Evolutionary conservation across 2,329 filamentous ascomycete genomes (phyloP), one percentile per base, ranked within the genome.

Genomic region (Ophiostoma sp.): DNA sequence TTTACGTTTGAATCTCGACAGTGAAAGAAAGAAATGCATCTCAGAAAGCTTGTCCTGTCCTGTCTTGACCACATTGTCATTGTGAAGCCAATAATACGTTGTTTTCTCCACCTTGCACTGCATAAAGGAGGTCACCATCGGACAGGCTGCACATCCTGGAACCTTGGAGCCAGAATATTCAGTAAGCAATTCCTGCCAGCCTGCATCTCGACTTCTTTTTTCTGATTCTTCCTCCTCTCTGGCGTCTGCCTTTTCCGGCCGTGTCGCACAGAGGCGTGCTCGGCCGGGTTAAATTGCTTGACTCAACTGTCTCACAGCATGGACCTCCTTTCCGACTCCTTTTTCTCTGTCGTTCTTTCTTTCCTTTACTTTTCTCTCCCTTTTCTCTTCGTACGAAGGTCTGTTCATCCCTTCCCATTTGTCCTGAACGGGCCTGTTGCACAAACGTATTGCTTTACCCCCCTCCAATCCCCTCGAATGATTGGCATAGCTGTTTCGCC

Each of bases 11-110:
- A 36, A 36, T 36, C 33, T 36, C 33, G 33, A 36, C 33, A 36
- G 33, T 36, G 33, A 8, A 36, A 36, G 8, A 36, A 36, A 3
- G 33, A 3, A 3, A 8, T 8, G 33, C 33, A 4, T 36, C 33
- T 36, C 33, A 36, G 3, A 36, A 19, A 48, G 15, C 2, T 3
- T 6, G 42, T 48, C 15, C 1, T 48, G 2, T 48, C 42, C 15
- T 17, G n/a, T n/a, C n/a, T n/a, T n/a, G n/a, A n/a, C n/a, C n/a
- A 5, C 2, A 15, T 4, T 19, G 57, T 6, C 4, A 25, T 45
- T n/a, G 61, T 64, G 22, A 28, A 64, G 36, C n/a, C 36, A 64
- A 64, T 45, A 64, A 64, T 25, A 25, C 55, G 11, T 57, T 61
- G 39, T 68, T 28, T 22, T 28, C 39, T 12, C 28, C 28, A 50